phyloP scores from a whole-genome alignment of 2,329 filamentous ascomycete genomes.

The Ophiocordyceps camponoti-leonardi region DNA sequence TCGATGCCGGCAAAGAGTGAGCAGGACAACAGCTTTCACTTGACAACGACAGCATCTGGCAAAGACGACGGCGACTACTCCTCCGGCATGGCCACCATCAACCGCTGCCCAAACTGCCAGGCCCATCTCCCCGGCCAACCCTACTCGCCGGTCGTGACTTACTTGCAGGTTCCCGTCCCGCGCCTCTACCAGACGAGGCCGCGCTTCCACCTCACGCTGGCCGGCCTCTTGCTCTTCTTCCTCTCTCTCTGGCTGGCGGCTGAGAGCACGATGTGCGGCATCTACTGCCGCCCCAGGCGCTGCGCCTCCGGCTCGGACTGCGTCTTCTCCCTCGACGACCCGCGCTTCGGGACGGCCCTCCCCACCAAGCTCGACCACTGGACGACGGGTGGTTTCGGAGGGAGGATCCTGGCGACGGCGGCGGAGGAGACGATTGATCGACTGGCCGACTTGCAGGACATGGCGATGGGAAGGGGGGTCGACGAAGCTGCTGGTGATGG shows the following conservation, averaged over 20 bases:
- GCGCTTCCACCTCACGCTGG: slow-evolving; percentile 26
- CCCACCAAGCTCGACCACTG: slow-evolving; percentile 47
- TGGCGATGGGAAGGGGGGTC: slow-evolving; percentile 25
- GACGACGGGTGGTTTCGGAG: slow-evolving; percentile 33
- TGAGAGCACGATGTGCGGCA: slow-evolving; percentile 35
- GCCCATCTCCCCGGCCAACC: neutral
- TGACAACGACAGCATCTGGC: neutral
- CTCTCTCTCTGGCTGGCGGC: slow-evolving; percentile 32
- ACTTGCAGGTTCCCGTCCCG: slow-evolving; percentile 27
- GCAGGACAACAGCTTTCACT: neutral
- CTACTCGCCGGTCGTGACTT: slow-evolving; percentile 9
- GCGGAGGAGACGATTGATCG: slow-evolving; percentile 28
- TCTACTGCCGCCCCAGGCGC: slow-evolving; percentile 35
- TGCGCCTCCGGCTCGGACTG: slow-evolving; percentile 28
- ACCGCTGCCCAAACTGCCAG: slow-evolving; percentile 6
- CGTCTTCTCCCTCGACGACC: slow-evolving; percentile 39
- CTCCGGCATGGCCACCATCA: neutral
- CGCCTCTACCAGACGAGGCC: slow-evolving; percentile 26
- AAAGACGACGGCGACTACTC: neutral
- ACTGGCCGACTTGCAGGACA: slow-evolving; percentile 29
- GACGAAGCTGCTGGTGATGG: slow-evolving; percentile 10
- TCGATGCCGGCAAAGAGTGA: neutral
- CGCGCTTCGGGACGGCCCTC: slow-evolving; percentile 40
- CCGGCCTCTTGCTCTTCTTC: slow-evolving; percentile 27
- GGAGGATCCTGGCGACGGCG: slow-evolving; percentile 16